Evolutionary conservation across 2,329 filamentous ascomycete species (phyloP).

Genomic region (Penicillium nordicum): DNA sequence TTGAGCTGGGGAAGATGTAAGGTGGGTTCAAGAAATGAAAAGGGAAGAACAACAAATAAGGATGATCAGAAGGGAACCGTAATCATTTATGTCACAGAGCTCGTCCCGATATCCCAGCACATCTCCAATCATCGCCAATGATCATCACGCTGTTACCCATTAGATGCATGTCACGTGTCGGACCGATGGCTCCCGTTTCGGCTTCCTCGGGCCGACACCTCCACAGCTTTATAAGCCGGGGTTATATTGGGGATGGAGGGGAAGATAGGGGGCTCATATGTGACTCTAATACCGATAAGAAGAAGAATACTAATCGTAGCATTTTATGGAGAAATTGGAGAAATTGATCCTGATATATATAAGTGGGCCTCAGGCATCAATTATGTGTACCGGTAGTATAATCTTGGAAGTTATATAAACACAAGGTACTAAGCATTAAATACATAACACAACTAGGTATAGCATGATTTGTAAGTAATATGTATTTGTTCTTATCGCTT

Average conservation of each 20-base stretch:
- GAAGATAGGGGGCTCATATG: neutral
- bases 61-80: neutral
- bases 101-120: neutral
- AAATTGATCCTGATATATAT: no score
- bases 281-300: neutral
- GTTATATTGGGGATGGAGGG: neutral
- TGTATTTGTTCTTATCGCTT: constrained; percentile 15
- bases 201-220: constrained; percentile 22
- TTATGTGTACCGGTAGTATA: neutral
- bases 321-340: neutral
- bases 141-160: neutral
- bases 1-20: neutral
- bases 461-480: neutral
- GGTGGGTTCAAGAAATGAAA: neutral
- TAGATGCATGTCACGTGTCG: constrained; percentile 29
- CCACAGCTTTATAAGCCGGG: neutral
- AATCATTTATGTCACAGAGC: constrained; percentile 9
- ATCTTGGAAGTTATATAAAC: neutral
- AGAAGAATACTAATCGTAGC: neutral
- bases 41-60: neutral
- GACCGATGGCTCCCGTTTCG: constrained; percentile 20
- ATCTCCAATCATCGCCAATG: neutral
- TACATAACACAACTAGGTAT: neutral
- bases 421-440: neutral
- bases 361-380: neutral